Evolutionary conservation across 75 land plant genomes (phyloP), one percentile per base, ranked within the genome.

Genomic region (Cupressus sempervirens): DNA sequence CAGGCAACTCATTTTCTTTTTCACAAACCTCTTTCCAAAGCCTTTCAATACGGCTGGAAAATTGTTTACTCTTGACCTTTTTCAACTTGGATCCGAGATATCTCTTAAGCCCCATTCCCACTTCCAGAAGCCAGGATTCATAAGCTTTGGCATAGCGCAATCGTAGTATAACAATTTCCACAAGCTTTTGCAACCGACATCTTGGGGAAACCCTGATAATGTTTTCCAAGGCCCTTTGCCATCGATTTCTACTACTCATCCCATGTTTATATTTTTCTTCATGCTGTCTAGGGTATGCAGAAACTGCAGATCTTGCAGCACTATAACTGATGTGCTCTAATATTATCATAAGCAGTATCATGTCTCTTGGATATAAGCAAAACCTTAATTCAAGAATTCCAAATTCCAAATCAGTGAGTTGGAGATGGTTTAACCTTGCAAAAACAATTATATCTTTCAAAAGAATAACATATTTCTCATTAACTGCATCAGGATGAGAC

Each of bases 41-140:
- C 45, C 80, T 46, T 40, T 77, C 80, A 77, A 77, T 77, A 41
- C 80, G 41, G 20, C 46, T 20, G 9, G 80, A 1, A 77, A 77
- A 34, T 38, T 41, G 43, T 77, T 77, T 77, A 77, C 45, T 41
- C 41, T 77, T 77, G 12, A 15, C 46, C 26, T 38, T 20, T 20
- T 41, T 77, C 40, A 40, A 77, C 46, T 20, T 26, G 18, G 9
- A 77, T 34, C 80, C 46, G 3, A 20, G 12, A 41, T 18, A 7
- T 41, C 45, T 10, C 26, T 77, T 41, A 77, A 14, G 80, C 80
- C 43, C 80, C 20, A n/a, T 41, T 40, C 80, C 80, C 43, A 41
- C 12, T 77, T 77, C 80, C 48, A 20, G 46, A 77, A 77, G 80
- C 80, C 80, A 77, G 46, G 80, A 77, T 77, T 40, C 45, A 77